Evolutionary conservation across 352 stramenopile species (phyloP), one percentile per base, ranked within the genome.

Genomic region (Paralagenidium karlingii): DNA sequence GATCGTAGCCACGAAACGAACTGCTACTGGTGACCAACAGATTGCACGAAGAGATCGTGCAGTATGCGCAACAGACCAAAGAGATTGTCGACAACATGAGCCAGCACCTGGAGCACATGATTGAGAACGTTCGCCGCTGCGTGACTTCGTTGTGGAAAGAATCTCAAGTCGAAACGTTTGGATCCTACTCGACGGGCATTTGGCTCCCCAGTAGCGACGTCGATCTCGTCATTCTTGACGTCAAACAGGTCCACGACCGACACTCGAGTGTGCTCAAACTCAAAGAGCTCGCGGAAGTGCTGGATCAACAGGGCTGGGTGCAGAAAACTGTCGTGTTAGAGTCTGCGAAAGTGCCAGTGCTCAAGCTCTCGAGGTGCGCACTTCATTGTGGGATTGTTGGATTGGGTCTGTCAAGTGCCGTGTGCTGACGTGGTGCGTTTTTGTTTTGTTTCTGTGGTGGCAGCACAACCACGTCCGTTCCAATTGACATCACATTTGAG

Each of bases 151-250:
- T 92, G 9, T 92, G 78, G 78, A 61, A 71, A 5, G 58, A 76
- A 40, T 77, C 78, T 11, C 67, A 59, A 13, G 71, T 92, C 13
- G 78, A 92, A 40, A 80, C 74, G 0, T 92, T 85, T 39, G 78
- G 78, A 2, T 89, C 75, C 16, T 92, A 89, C 47, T 84, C 78
- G 24, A 92, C 78, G 1, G 78, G 78, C 21, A 84, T 92, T 43
- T 92, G 78, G 78, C 58, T 92, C 10, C 78, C 78, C 13, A 86
- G 65, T 39, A 92, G 78, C 34, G 78, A 92, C 39, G 73, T 92
- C 22, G 78, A 92, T 30, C 60, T 92, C 15, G 78, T 92, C 3
- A 82, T 92, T 32, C 28, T 92, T 45, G 60, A n/a, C n/a, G n/a
- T n/a, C n/a, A n/a, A n/a, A n/a, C n/a, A n/a, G n/a, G 60, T 78